Evolutionary conservation across 1,139 yeast genomes (phyloP).

Genomic region (Saccharomycopsis hybrid): DNA sequence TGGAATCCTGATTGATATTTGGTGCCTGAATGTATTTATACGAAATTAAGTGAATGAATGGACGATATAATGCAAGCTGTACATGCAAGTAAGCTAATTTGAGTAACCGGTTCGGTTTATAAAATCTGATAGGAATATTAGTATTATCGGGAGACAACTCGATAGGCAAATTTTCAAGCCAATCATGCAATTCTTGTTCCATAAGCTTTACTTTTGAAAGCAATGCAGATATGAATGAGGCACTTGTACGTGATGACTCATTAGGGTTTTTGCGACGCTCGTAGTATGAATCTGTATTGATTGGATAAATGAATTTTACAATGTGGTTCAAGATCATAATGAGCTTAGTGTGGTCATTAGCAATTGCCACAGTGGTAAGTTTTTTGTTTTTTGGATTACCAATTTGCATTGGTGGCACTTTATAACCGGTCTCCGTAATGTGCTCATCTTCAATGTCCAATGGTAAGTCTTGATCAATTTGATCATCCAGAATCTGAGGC

Average conservation of each 20-base stretch:
- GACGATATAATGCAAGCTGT: conserved; percentile 80
- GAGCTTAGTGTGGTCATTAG: conserved; percentile 77
- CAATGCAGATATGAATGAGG: conserved; percentile 33
- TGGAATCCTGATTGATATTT: conserved; percentile 43
- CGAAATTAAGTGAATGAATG: conserved; percentile 79
- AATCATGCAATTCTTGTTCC: conserved; percentile 64
- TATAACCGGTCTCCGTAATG: conserved; percentile 56
- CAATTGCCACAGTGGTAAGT: conserved; percentile 71
- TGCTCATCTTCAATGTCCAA: conserved; percentile 82
- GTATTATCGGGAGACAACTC: conserved; percentile 64
- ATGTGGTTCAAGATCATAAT: conserved; percentile 54
- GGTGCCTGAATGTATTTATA: conserved; percentile 32
- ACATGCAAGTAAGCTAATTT: conserved; percentile 79
- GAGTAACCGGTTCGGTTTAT: conserved; percentile 68
- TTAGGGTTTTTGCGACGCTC: neutral
- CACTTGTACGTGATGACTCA: neutral
- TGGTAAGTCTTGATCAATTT: conserved; percentile 85
- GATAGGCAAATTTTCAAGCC: conserved; percentile 69
- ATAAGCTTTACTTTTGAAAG: conserved; percentile 56
- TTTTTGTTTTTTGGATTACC: conserved; percentile 26
- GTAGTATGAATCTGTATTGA: conserved; percentile 28
- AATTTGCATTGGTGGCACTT: conserved; percentile 23
- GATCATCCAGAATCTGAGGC: conserved; percentile 66
- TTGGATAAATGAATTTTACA: conserved; percentile 51
- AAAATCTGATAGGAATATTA: conserved; percentile 56